Percentiles rank a stretch among this genome's conserved stretches.
Evolutionary conservation across 331 rosid species (phyloP).

Genomic region (Malus hybrid): DNA sequence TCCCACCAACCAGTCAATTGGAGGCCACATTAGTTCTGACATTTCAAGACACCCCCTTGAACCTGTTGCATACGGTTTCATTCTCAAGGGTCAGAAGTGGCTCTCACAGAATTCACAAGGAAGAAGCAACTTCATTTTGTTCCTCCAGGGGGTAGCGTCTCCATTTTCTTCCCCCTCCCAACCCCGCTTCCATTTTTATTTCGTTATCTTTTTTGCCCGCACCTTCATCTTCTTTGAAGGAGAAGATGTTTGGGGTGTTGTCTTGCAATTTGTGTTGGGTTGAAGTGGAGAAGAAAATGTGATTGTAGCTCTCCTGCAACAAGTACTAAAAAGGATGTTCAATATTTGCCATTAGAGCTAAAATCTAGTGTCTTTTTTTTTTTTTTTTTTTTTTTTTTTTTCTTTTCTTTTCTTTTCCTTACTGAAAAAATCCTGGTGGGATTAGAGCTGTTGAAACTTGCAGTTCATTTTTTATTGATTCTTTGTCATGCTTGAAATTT

Average conservation of each 20-base stretch:
- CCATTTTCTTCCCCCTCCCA: slow-evolving; percentile 18
- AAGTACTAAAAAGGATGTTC: slow-evolving; percentile 73
- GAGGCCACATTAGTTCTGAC: slow-evolving; percentile 56
- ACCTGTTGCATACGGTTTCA: slow-evolving; percentile 46
- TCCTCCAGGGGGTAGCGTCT: slow-evolving; percentile 43
- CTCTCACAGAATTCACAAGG: slow-evolving; percentile 40
- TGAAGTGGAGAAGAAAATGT: slow-evolving; percentile 70
- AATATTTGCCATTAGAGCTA: slow-evolving; percentile 78
- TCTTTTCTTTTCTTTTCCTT: neutral
- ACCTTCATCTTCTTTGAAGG: slow-evolving; percentile 41
- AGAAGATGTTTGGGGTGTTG: slow-evolving; percentile 48
- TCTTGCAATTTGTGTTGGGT: slow-evolving; percentile 64
- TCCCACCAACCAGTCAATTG: slow-evolving; percentile 52
- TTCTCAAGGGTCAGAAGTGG: slow-evolving; percentile 41
- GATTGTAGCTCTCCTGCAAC: slow-evolving; percentile 97
- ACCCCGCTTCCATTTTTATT: slow-evolving; percentile 12
- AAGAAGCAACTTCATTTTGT: slow-evolving; percentile 68
- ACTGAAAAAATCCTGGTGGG: slow-evolving; percentile 57
- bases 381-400: too few species aligned
- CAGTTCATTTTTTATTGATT: slow-evolving; percentile 81
- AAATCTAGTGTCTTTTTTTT: slow-evolving; percentile 26
- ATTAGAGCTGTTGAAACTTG: slow-evolving; percentile 57
- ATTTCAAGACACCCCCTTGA: slow-evolving; percentile 37
- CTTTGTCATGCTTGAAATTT: slow-evolving; percentile 55
- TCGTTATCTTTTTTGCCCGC: slow-evolving; percentile 19